Evolutionary conservation across 179 eudicot species (phyloP).

Genomic region (Spinacia oleracea): DNA sequence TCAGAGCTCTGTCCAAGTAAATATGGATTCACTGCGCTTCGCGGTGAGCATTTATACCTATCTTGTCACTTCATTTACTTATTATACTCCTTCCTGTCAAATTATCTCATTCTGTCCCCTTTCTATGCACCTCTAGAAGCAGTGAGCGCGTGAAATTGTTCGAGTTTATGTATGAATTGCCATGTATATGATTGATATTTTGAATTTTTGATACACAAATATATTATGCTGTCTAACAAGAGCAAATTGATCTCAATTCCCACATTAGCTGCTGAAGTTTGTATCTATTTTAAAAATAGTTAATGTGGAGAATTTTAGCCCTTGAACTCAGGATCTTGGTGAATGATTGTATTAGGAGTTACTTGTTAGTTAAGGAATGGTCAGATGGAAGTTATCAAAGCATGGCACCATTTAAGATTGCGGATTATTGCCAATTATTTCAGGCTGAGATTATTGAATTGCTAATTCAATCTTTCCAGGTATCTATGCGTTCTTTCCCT

Average conservation of each 20-base stretch:
- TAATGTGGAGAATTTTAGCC: neutral
- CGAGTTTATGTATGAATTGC: neutral
- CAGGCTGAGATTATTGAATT: neutral
- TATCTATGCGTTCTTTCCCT: neutral
- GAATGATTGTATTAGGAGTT: neutral
- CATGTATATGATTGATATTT: neutral
- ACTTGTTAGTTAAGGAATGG: neutral
- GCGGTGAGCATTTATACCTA: constrained; percentile 52
- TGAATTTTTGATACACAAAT: neutral
- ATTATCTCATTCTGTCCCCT: neutral
- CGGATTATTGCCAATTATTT: neutral
- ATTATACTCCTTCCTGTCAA: constrained; percentile 6
- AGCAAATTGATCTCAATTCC: neutral
- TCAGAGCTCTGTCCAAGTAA: constrained; percentile 35
- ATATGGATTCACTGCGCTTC: constrained; percentile 58
- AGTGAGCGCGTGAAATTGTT: neutral
- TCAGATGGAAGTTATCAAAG: neutral
- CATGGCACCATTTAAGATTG: neutral
- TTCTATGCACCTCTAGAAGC: neutral
- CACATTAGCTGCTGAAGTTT: neutral
- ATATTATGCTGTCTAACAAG: neutral
- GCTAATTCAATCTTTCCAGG: neutral
- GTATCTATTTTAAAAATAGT: neutral
- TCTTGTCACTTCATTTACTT: neutral
- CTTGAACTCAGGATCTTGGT: neutral